These are phyloP conservation scores for Gracilaria domingensis DNA, from an alignment of 23 red algal genomes.

Conservation along the genomic window DNA sequence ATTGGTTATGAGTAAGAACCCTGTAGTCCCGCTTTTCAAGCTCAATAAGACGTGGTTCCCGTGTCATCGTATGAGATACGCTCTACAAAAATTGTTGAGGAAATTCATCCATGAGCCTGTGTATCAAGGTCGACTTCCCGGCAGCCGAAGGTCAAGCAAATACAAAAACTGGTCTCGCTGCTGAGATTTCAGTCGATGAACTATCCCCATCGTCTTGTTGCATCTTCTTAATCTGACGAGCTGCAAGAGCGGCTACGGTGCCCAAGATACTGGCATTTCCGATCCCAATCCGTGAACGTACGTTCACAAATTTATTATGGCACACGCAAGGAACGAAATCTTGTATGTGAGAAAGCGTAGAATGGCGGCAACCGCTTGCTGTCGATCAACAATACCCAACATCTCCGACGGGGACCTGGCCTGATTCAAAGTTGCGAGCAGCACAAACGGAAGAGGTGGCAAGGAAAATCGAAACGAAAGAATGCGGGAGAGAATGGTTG, in stretches of 20 bases:
- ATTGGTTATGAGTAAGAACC: slow-evolving; percentile 76
- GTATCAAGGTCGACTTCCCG: slow-evolving; percentile 93
- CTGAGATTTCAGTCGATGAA: neutral
- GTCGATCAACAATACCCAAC: slow-evolving; percentile 36
- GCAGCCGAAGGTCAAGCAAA: slow-evolving; percentile 89
- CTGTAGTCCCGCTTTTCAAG: slow-evolving; percentile 81
- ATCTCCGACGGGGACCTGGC: slow-evolving; percentile 8
- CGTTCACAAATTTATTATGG: slow-evolving; percentile 64
- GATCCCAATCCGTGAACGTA: slow-evolving; percentile 32
- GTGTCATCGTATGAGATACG: slow-evolving; percentile 94
- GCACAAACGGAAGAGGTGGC: slow-evolving; percentile 59
- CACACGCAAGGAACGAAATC: slow-evolving; percentile 60
- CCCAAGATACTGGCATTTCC: slow-evolving; percentile 60
- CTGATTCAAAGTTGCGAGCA: slow-evolving; percentile 24
- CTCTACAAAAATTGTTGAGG: slow-evolving; percentile 78
- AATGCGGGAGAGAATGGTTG: slow-evolving; percentile 25
- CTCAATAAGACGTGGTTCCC: slow-evolving; percentile 75
- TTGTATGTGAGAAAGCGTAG: slow-evolving; percentile 86
- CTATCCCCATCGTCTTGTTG: slow-evolving; percentile 4
- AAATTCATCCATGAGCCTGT: slow-evolving; percentile 75
- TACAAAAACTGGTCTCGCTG: slow-evolving; percentile 50
- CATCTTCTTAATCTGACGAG: slow-evolving; percentile 49
- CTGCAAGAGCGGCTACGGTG: slow-evolving; percentile 25
- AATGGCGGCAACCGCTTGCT: slow-evolving; percentile 61
- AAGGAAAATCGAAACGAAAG: slow-evolving; percentile 58